Percentiles rank a stretch among this genome's conserved stretches.
Evolutionary conservation across 495 filamentous ascomycete species (phyloP).

Genomic region (Talaromyces stipitatus): DNA sequence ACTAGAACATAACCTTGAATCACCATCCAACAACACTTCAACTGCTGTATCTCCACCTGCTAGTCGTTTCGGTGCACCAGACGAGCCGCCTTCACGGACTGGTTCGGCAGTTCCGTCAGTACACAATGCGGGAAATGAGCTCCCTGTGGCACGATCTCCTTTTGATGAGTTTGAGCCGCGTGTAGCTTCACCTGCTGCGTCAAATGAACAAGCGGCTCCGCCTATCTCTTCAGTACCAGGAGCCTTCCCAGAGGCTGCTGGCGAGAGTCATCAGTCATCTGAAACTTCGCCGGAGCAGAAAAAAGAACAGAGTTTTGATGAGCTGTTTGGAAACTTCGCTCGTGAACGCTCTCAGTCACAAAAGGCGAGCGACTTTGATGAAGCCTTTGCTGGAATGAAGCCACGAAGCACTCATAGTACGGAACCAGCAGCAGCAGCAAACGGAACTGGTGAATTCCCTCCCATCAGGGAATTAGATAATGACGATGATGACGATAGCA

Average conservation of each 20-base stretch:
- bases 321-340: slow-evolving; percentile 48
- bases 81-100: slow-evolving; percentile 47
- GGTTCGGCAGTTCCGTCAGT: slow-evolving; percentile 22
- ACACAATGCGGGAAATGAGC: slow-evolving; percentile 10
- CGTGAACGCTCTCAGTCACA: slow-evolving; percentile 47
- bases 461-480: slow-evolving; percentile 80
- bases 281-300: slow-evolving; percentile 13
- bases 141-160: slow-evolving; percentile 22
- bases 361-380: slow-evolving; percentile 49
- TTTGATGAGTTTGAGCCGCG: slow-evolving; percentile 34
- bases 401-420: slow-evolving; percentile 11
- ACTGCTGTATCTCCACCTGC: slow-evolving; percentile 75
- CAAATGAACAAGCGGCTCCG: slow-evolving; percentile 4
- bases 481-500: slow-evolving; percentile 67
- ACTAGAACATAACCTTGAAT: slow-evolving; percentile 46
- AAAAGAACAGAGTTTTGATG: slow-evolving; percentile 38
- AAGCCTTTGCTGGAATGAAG: slow-evolving; percentile 40
- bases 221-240: neutral
- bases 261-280: slow-evolving; percentile 4
- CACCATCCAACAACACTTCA: slow-evolving; percentile 66
- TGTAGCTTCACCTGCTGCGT: slow-evolving; percentile 8
- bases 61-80: slow-evolving; percentile 54
- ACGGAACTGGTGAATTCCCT: slow-evolving; percentile 66
- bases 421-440: slow-evolving; percentile 23
- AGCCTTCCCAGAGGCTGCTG: neutral